Percentiles rank a stretch among this genome's conserved stretches.
Evolutionary conservation across 192 early-diverging fungal species (phyloP).

Genomic region (Diversispora epigaea): DNA sequence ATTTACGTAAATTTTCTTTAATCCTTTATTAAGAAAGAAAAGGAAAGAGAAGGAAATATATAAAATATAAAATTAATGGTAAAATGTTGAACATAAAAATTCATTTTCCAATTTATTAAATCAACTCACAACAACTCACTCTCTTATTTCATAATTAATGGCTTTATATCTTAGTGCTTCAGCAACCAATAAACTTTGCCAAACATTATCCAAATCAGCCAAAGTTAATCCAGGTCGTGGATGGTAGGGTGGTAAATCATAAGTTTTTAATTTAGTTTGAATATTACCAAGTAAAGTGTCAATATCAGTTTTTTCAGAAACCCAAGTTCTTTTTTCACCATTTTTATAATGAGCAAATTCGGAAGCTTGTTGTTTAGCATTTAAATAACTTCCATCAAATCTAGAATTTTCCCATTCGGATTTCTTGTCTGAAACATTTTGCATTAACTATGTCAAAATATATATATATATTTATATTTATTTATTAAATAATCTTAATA

Average conservation of each 20-base stretch:
- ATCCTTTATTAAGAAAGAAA: slow-evolving; percentile 47
- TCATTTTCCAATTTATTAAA: neutral
- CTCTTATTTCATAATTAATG: slow-evolving; percentile 83
- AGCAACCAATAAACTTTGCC: slow-evolving; percentile 68
- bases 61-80: neutral
- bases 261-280: slow-evolving; percentile 95
- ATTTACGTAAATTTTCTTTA: slow-evolving; percentile 76
- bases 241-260: slow-evolving; percentile 81
- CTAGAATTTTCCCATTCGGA: slow-evolving; percentile 62
- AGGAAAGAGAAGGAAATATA: neutral
- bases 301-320: slow-evolving; percentile 86
- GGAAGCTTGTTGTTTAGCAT: slow-evolving; percentile 68
- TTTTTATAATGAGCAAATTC: slow-evolving; percentile 87
- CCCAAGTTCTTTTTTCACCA: slow-evolving; percentile 79
- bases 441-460: slow-evolving; percentile 55
- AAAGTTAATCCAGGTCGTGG: slow-evolving; percentile 74
- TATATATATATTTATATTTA: no score
- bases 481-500: neutral
- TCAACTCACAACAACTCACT: slow-evolving; percentile 46
- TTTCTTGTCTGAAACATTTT: slow-evolving; percentile 62
- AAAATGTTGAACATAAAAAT: neutral
- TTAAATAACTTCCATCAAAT: slow-evolving; percentile 69
- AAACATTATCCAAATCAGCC: slow-evolving; percentile 59
- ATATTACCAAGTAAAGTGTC: slow-evolving; percentile 93
- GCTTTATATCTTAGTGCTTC: slow-evolving; percentile 79